Base-by-base conservation (phyloP, 2,329 filamentous ascomycete genomes). In the Aspergillus niger region DNA sequence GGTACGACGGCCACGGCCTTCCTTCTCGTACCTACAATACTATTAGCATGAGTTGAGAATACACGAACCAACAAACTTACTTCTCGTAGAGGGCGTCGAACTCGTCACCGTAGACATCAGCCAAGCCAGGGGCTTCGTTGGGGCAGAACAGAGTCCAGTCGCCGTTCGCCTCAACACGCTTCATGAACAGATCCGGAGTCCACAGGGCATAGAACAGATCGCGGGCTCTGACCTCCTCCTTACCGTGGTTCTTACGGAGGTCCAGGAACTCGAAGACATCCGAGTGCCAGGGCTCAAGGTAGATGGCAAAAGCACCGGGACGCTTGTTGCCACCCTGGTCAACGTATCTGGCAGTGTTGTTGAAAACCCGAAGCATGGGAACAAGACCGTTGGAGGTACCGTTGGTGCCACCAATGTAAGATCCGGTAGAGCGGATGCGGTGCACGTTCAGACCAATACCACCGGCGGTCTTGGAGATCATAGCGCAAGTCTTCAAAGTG, bases 161-260 rank as follows among this genome's bases (percentile, higher is more conserved):
- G 59, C 87, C 90, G 77, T 99, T 99, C 83, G 92, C 89, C 81
- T 99, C 92, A 59, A 99, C 94, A 77, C 95, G 92, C 85, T 97
- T 96, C 95, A 99, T 99, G 87, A 99, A 99, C 49, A 99, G 86
- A 83, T 99, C 95, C 15, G 95, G 93, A 60, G 97, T 97, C 95
- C 95, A 99, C 54, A 99, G 86, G 62, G 94, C 95, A 65, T 97
- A 92, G 87, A 99, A 99, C 55, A 99, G 85, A 77, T 99, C 95
- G 74, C 95, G 93, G 66, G 95, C 95, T 72, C 95, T 92, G 68
- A 97, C 87, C 81, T 99, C 95, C 77, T 99, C 95, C 82, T 99
- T 99, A 70, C 95, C 95, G 79, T 99, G 95, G 80, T 99, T 99
- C 89, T 99, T 99, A 73, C 95, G 90, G 57, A 99, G 87, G 73